Conservation (phyloP, 495 filamentous ascomycete genomes). For the Astrothelium macrocarpum region DNA sequence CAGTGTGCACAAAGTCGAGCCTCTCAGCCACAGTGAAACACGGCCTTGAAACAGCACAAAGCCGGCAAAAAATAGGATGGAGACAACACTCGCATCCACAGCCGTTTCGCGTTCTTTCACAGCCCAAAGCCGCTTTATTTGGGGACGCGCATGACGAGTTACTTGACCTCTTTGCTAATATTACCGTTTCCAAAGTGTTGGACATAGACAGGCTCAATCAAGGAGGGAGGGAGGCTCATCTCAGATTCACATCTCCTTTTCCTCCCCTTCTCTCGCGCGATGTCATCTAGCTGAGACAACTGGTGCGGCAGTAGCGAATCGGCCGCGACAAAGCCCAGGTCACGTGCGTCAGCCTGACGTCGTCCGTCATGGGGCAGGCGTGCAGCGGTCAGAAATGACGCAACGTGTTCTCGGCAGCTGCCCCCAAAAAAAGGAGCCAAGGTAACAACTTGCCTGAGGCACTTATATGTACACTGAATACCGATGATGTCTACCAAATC, state of each 20-base stretch:
- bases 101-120: background rate
- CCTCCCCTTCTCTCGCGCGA: background rate
- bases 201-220: background rate
- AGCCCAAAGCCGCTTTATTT: background rate
- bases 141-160: background rate
- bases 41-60: conserved; percentile 4
- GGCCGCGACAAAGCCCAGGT: background rate
- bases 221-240: background rate
- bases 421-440: too few relatives aligned
- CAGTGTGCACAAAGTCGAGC: background rate
- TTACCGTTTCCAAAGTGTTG: background rate
- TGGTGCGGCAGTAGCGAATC: background rate
- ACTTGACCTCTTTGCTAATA: background rate
- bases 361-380: too few relatives aligned
- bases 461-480: too few relatives aligned
- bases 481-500: too few relatives aligned
- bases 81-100: background rate
- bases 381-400: background rate
- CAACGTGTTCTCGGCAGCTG: background rate
- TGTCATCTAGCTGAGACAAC: background rate
- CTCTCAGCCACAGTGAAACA: conserved; percentile 7
- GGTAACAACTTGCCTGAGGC: too few relatives aligned
- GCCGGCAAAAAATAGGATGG: background rate
- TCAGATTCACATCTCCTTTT: background rate
- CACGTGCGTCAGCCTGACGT: conserved; percentile 5